Evolutionary conservation across 2,329 filamentous ascomycete genomes (phyloP).

Genomic region (Fusarium albosuccineum): DNA sequence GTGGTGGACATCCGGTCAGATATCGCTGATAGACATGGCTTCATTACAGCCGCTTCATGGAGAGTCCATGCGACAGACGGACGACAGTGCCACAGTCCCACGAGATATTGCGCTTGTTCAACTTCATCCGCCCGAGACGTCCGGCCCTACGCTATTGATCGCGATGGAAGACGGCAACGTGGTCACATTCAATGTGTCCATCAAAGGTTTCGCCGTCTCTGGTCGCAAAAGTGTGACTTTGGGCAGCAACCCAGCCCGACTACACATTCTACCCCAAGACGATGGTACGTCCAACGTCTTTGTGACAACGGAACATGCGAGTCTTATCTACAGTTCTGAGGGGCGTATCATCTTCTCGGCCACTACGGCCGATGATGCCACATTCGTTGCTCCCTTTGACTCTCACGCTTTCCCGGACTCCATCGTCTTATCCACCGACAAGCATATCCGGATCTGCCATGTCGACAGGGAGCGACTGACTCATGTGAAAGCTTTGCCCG

Average conservation of each 20-base stretch:
- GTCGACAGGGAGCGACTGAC: constrained; percentile 90
- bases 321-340: constrained; percentile 90
- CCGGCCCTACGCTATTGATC: constrained; percentile 82
- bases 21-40: constrained; percentile 79
- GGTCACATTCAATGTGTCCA: constrained; percentile 81
- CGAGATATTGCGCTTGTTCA: constrained; percentile 85
- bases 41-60: constrained; percentile 75
- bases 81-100: constrained; percentile 82
- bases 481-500: constrained; percentile 83
- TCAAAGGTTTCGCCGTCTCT: constrained; percentile 71
- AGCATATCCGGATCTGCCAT: constrained; percentile 81
- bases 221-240: constrained; percentile 85
- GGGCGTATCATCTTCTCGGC: constrained; percentile 92
- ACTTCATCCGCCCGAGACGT: constrained; percentile 71
- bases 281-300: constrained; percentile 84
- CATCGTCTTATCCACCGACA: constrained; percentile 82
- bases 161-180: constrained; percentile 95
- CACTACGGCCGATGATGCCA: constrained; percentile 88
- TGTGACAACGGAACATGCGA: constrained; percentile 93
- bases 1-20: constrained; percentile 86
- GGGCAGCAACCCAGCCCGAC: constrained; percentile 85
- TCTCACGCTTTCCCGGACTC: constrained; percentile 83
- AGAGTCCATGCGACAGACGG: constrained; percentile 69
- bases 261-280: constrained; percentile 80
- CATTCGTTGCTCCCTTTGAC: constrained; percentile 85